phyloP scores from a whole-genome alignment of 2,329 filamentous ascomycete genomes.

The Stagonosporopsis cucurbitacearum region DNA sequence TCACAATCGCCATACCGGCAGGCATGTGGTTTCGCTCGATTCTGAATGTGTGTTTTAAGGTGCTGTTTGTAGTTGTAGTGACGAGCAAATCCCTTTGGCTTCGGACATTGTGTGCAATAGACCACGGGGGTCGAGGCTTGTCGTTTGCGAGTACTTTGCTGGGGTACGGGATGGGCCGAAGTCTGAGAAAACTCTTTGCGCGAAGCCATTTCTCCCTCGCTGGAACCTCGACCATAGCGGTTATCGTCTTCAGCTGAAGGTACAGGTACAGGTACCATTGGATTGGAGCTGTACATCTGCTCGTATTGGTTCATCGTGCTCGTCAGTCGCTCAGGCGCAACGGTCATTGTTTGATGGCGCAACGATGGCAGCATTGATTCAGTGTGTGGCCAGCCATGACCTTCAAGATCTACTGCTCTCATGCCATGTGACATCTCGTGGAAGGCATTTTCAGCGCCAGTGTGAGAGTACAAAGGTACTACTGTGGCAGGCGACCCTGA shows the following conservation, averaged over 20 bases:
- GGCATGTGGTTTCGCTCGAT: constrained; percentile 71
- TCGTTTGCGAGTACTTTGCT: constrained; percentile 22
- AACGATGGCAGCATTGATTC: constrained; percentile 20
- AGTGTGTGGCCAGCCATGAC: constrained; percentile 32
- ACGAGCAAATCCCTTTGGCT: constrained; percentile 76
- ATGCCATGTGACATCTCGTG: constrained; percentile 27
- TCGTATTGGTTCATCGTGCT: constrained; percentile 32
- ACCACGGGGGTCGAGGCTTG: constrained; percentile 51
- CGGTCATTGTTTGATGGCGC: constrained; percentile 36
- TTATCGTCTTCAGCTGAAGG: constrained; percentile 21
- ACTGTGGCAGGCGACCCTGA: constrained; percentile 41
- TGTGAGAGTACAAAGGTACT: constrained; percentile 45
- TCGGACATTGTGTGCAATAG: constrained; percentile 71
- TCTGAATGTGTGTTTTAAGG: constrained; percentile 81
- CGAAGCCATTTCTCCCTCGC: constrained; percentile 23
- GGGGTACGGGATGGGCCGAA: constrained; percentile 6
- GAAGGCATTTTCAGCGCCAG: constrained; percentile 37
- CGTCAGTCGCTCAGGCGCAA: constrained; percentile 42
- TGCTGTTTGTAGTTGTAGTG: constrained; percentile 89
- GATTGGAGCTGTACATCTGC: constrained; percentile 17
- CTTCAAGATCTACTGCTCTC: constrained; percentile 29
- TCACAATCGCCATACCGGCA: constrained; percentile 71
- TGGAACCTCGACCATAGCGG: constrained; percentile 18
- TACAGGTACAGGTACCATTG: constrained; percentile 11
- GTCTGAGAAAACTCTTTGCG: constrained; percentile 8